Evolutionary conservation across 2,329 filamentous ascomycete species (phyloP), one percentile per base, ranked within the genome.

Genomic region (Ascomycota sp.): DNA sequence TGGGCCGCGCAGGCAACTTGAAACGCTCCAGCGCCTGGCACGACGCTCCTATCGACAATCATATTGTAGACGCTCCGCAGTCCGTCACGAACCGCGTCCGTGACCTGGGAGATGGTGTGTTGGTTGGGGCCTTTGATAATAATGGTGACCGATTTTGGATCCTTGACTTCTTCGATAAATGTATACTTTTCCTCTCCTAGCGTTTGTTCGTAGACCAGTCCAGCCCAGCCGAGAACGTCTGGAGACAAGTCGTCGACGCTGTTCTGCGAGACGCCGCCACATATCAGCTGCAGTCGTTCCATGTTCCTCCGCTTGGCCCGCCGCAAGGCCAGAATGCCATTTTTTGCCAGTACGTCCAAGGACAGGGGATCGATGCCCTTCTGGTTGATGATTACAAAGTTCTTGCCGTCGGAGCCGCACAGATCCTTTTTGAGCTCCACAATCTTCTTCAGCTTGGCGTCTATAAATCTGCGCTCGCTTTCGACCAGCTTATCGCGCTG

Each of bases 111-210:
- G 45, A 98, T 98, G 36, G 86, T 95, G 61, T 98, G 89, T 47
- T 75, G 65, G 56, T 98, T 98, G 38, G 89, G 89, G 17, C 89
- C 89, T 65, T 95, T 98, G 65, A 98, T 95, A 45, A 98, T 66
- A 21, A 98, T 64, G 11, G 89, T 98, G 28, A 98, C 89, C 2
- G 86, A 94, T 63, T 98, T 98, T 37, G 89, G 81, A 36, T 95
- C 83, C 65, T 94, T 95, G 46, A 98, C 89, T 43, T 98, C 89
- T 57, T 98, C 89, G 36, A 98, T 68, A 50, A 98, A 98, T 5
- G 89, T 98, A 61, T 81, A 98, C 63, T 98, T 98, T 64, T 98
- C 89, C 63, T 98, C 89, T 37, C 89, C 89, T 8, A 98, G 66
- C 42, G 86, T 81, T 56, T 98, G 86, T 61, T 98, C 89, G 51